Evolutionary conservation across 2,329 filamentous ascomycete species (phyloP).

Genomic region (Pseudogymnoascus sp.): DNA sequence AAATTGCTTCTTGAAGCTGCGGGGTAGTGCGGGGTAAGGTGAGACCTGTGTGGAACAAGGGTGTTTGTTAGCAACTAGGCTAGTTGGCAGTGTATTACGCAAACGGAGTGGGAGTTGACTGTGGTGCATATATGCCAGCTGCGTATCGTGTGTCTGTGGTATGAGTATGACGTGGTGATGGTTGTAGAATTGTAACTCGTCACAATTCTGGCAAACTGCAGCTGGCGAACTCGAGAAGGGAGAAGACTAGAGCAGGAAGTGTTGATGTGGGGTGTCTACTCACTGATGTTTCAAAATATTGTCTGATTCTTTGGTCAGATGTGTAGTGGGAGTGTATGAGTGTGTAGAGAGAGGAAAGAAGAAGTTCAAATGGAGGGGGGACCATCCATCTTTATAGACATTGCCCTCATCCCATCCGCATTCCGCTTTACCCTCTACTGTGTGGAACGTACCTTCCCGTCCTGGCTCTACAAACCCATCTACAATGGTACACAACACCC

Average conservation of each 20-base stretch:
- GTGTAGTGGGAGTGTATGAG: neutral
- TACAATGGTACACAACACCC: neutral
- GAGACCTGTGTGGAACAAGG: conserved; percentile 8
- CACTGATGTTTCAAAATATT: neutral
- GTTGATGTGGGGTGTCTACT: neutral
- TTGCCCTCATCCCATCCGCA: neutral
- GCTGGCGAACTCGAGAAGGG: neutral
- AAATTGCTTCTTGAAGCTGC: neutral
- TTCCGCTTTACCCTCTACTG: neutral
- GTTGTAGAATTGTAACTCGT: neutral
- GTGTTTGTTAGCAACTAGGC: conserved; percentile 1
- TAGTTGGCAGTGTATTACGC: neutral
- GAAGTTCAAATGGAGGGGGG: neutral
- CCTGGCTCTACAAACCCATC: neutral
- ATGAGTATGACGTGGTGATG: neutral
- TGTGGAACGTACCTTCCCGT: neutral
- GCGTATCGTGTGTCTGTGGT: neutral
- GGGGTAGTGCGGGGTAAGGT: conserved; percentile 1
- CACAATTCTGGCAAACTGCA: neutral
- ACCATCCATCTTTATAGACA: neutral
- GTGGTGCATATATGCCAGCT: neutral
- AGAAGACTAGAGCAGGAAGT: neutral
- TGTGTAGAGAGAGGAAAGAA: neutral
- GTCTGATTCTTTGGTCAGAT: neutral
- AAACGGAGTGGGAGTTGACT: neutral